phyloP scores from a whole-genome alignment of 176 grass and related monocot genomes.

The Carex myosuroides region DNA sequence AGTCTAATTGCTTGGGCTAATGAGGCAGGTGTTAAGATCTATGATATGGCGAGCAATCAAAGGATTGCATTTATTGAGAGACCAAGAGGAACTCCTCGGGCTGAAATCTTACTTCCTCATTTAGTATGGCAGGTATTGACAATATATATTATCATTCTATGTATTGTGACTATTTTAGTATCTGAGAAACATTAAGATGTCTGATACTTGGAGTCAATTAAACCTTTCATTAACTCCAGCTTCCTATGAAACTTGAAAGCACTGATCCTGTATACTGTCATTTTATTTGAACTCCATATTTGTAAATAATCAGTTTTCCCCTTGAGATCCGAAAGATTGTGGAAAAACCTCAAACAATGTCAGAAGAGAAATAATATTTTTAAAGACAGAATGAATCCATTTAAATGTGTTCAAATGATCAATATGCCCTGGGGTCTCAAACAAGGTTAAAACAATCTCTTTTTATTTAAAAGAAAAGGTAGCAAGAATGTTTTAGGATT shows the following conservation, averaged over 20 bases:
- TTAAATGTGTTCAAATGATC: not conserved
- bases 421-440: not conserved
- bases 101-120: slow-evolving; percentile 89
- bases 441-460: not conserved
- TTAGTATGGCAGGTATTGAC: slow-evolving; percentile 85
- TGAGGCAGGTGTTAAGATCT: slow-evolving; percentile 88
- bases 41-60: slow-evolving; percentile 86
- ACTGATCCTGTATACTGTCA: not conserved
- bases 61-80: slow-evolving; percentile 92
- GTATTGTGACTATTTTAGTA: not conserved
- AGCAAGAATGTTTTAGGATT: not conserved
- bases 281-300: not conserved
- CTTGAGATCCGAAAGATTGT: not conserved
- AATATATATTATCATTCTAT: slow-evolving; percentile 9
- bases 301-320: not conserved
- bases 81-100: slow-evolving; percentile 65
- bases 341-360: not conserved
- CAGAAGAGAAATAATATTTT: not conserved
- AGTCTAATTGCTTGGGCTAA: slow-evolving; percentile 95
- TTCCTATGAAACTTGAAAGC: not conserved
- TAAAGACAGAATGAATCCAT: not conserved
- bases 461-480: not conserved
- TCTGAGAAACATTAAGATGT: not conserved
- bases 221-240: not conserved
- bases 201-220: not conserved